Evolutionary conservation across 345 rosid genomes (phyloP).

Genomic region (Salix caprea): DNA sequence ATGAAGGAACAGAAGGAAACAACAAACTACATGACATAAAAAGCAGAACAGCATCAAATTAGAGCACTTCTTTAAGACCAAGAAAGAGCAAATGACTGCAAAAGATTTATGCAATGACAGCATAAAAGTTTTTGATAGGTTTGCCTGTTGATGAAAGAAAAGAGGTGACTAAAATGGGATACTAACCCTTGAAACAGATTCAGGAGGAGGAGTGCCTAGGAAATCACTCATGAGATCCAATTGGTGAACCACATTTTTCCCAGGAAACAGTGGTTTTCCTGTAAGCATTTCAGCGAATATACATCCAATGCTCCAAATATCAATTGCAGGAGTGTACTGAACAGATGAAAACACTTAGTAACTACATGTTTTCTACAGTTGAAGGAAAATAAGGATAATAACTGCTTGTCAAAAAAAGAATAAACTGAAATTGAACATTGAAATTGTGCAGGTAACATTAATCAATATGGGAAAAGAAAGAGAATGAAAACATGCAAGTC

Average conservation of each 20-base stretch:
- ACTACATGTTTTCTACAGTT: neutral
- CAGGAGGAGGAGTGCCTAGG: conserved; percentile 86
- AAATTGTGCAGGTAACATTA: neutral
- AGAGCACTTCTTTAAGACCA: neutral
- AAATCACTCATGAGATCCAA: conserved; percentile 94
- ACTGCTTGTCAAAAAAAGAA: neutral
- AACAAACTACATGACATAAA: neutral
- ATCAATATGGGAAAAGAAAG: neutral
- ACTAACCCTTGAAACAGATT: conserved; percentile 72
- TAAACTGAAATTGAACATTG: neutral
- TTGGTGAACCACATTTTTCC: conserved; percentile 94
- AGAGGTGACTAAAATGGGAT: neutral
- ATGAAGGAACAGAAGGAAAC: neutral
- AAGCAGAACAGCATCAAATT: conserved; percentile 1
- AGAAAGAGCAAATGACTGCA: neutral
- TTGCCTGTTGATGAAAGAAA: neutral
- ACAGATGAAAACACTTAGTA: conserved; percentile 4
- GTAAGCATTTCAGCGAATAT: conserved; percentile 96
- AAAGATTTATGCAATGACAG: neutral
- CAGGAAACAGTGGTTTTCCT: conserved; percentile 92
- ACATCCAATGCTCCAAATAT: conserved; percentile 98
- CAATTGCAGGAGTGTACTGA: conserved; percentile 95
- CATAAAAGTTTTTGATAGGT: neutral
- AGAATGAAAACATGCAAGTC: neutral
- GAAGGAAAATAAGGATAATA: neutral